Evolutionary conservation across 306 rosid genomes (phyloP).

Genomic region (Vigna mungo): DNA sequence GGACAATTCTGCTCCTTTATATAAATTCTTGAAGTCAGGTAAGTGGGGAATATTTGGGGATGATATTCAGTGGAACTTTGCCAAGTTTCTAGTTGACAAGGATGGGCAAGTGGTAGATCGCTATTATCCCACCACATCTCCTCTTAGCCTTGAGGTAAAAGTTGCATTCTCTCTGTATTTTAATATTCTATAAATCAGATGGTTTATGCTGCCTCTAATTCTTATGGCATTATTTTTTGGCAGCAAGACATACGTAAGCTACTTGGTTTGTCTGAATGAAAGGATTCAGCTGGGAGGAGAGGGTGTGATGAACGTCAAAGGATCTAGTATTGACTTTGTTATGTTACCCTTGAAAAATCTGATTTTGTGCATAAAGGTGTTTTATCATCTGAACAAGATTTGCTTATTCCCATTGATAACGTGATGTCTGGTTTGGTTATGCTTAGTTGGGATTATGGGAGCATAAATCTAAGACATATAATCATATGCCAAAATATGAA

Average conservation of each 20-base stretch:
- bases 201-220: constrained; percentile 30
- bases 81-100: constrained; percentile 80
- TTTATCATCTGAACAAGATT: constrained; percentile 15
- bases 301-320: constrained; percentile 30
- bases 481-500: background rate
- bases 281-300: constrained; percentile 26
- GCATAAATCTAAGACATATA: background rate
- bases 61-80: constrained; percentile 88
- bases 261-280: constrained; percentile 54
- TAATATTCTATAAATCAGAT: background rate
- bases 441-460: background rate
- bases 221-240: constrained; percentile 22
- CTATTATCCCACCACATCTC: constrained; percentile 84
- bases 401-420: background rate
- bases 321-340: constrained; percentile 16
- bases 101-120: constrained; percentile 78
- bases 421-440: background rate
- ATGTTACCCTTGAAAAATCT: background rate
- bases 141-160: constrained; percentile 84
- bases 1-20: constrained; percentile 65
- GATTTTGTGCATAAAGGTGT: constrained; percentile 19
- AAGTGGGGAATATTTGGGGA: constrained; percentile 89
- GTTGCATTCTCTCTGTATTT: background rate
- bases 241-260: constrained; percentile 73
- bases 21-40: constrained; percentile 73